Base-by-base conservation (phyloP, 805 yeast genomes). In the Starmerella bombi region DNA sequence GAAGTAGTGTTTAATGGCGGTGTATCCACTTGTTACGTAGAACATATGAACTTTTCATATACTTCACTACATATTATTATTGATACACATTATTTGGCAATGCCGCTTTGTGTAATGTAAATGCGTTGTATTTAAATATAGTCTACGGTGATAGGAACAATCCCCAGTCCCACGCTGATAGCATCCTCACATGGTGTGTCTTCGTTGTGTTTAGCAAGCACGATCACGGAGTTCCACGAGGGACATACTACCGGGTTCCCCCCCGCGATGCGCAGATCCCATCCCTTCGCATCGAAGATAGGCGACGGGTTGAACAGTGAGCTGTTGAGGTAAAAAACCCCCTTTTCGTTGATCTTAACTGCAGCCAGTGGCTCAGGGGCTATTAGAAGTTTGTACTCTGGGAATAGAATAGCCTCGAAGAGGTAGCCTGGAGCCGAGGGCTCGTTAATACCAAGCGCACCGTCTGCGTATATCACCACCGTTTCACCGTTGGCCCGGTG, bases 291-390 rank as follows among this genome's bases (percentile, higher is more conserved):
- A 6, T 32, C 15, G 42, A 54, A 52, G 9, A 50, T 43, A 3
- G 49, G 43, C 18, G 45, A 37, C 9, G 56, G 54, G 37, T 43
- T 39, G 37, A 36, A 52, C 32, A 55, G 43, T 15, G 51, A 45
- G 36, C 49, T 50, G 38, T 46, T 48, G 19, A 54, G 42, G 25
- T 44, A 40, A 10, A 47, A 27, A 16, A 53, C 44, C 28, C 46
- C 47, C 25, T 51, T 45, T 15, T 43, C 48, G 36, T 43, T 43
- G 15, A 50, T 33, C 37, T 52, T 51, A 21, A 55, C 42, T 5
- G 44, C 43, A 16, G 36, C 40, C 25, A 52, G 39, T 2, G 59
- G 59, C 43, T 52, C 54, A 4, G 58, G 58, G 28, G 49, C 53
- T 22, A 54, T 19, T 15, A 55, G 31, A 5, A 54, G 42, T 14